A percentile compares a stretch with the other conserved stretches of the same genome.
Conservation (phyloP, 345 rosid genomes). For the Populus ilicifolia region DNA sequence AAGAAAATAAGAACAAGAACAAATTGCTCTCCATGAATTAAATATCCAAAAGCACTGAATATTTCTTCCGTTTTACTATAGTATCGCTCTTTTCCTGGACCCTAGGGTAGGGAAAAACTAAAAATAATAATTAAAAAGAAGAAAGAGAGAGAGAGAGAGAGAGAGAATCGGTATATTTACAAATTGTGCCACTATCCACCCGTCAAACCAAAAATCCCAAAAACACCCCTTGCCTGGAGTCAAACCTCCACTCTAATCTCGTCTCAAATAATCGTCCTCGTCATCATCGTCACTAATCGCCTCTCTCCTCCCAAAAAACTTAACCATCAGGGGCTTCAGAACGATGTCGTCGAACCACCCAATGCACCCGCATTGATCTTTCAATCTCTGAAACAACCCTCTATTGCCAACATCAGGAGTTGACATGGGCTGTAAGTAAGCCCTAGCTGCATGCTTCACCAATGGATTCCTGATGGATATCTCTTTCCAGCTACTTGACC, state of each 20-base stretch:
- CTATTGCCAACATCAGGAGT: conserved; percentile 28
- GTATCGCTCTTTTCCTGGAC: too few relatives aligned
- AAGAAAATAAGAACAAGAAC: too few relatives aligned
- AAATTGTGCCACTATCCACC: conserved; percentile 19
- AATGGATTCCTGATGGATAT: conserved; percentile 56
- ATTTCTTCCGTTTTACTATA: too few relatives aligned
- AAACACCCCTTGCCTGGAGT: conserved; percentile 8
- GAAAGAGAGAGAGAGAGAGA: neutral
- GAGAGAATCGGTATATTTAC: neutral
- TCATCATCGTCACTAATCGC: conserved; percentile 15
- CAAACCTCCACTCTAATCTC: conserved; percentile 11
- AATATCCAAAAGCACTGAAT: too few relatives aligned
- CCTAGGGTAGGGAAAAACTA: too few relatives aligned
- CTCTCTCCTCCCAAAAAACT: conserved; percentile 10
- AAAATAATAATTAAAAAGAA: too few relatives aligned
- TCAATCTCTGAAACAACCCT: conserved; percentile 30
- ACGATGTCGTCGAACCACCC: conserved; percentile 35
- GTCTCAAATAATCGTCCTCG: conserved; percentile 9
- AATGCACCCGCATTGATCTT: conserved; percentile 38
- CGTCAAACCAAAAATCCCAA: conserved; percentile 26
- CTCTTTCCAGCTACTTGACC: conserved; percentile 38
- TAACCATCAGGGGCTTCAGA: conserved; percentile 12
- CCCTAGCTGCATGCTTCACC: conserved; percentile 60
- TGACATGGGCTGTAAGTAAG: conserved; percentile 61
- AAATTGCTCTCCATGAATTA: neutral